phyloP scores from a whole-genome alignment of 2,329 filamentous ascomycete genomes.

The Fusarium oligoseptatum region DNA sequence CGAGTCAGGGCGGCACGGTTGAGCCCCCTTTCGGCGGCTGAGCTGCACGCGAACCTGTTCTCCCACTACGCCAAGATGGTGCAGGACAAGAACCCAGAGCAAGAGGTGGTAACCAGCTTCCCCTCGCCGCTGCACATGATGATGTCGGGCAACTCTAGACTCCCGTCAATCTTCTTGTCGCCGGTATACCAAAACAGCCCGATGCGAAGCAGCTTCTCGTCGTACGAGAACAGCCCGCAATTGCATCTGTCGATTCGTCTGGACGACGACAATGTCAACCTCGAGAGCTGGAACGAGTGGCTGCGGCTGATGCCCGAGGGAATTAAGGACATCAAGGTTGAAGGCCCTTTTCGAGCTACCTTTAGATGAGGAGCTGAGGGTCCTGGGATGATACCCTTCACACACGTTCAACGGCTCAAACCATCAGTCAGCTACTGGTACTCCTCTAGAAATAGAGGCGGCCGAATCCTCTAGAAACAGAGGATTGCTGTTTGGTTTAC shows the following conservation, averaged over 20 bases:
- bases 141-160: constrained; percentile 64
- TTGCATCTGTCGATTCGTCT: constrained; percentile 65
- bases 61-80: constrained; percentile 66
- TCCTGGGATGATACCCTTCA: background rate
- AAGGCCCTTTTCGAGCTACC: constrained; percentile 59
- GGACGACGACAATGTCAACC: constrained; percentile 63
- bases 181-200: constrained; percentile 61
- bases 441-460: constrained; percentile 27
- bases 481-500: constrained; percentile 17
- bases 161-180: constrained; percentile 69
- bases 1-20: constrained; percentile 61
- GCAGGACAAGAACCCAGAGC: constrained; percentile 62
- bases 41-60: constrained; percentile 67
- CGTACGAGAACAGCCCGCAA: constrained; percentile 61
- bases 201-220: constrained; percentile 54
- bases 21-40: constrained; percentile 63
- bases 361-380: constrained; percentile 39
- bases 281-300: constrained; percentile 70
- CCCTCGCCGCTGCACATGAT: constrained; percentile 69
- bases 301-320: constrained; percentile 70
- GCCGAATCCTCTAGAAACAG: constrained; percentile 15
- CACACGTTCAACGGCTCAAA: constrained; percentile 13
- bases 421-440: background rate
- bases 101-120: constrained; percentile 62
- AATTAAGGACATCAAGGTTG: constrained; percentile 67